Evolutionary conservation across 2,329 filamentous ascomycete genomes (phyloP).

Genomic region (Magnaporthales sp.): DNA sequence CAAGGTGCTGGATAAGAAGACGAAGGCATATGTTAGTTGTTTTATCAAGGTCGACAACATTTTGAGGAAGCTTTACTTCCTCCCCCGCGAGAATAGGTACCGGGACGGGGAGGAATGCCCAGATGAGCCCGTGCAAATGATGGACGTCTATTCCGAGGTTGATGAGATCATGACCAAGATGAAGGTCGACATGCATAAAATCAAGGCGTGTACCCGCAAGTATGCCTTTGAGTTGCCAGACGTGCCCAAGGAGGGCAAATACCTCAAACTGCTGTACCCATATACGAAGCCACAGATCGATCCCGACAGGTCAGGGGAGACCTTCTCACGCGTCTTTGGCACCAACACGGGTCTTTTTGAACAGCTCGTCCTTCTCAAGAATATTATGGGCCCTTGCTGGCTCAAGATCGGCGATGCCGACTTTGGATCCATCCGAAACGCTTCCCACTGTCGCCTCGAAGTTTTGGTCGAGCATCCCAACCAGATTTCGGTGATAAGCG

Average conservation of each 20-base stretch:
- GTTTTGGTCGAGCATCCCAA: conserved; percentile 72
- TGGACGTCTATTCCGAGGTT: conserved; percentile 83
- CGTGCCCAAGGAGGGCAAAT: conserved; percentile 82
- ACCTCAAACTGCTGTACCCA: conserved; percentile 92
- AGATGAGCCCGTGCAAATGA: conserved; percentile 72
- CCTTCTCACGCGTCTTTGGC: conserved; percentile 90
- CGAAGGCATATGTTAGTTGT: conserved; percentile 72
- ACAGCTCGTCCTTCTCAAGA: conserved; percentile 97
- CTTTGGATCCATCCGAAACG: conserved; percentile 77
- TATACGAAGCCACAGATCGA: conserved; percentile 75
- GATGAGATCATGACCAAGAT: conserved; percentile 82
- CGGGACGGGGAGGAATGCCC: conserved; percentile 51
- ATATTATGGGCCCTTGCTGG: conserved; percentile 98
- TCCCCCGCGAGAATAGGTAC: conserved; percentile 61
- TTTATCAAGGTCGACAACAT: conserved; percentile 97
- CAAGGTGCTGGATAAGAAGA: conserved; percentile 87
- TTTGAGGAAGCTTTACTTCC: conserved; percentile 82
- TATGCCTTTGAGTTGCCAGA: conserved; percentile 90
- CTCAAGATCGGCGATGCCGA: conserved; percentile 81
- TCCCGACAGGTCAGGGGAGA: conserved; percentile 67
- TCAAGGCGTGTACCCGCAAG: conserved; percentile 81
- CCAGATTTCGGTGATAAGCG: conserved; percentile 61
- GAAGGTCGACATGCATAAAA: conserved; percentile 83
- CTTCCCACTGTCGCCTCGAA: conserved; percentile 95
- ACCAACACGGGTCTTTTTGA: conserved; percentile 91